Conservation (phyloP, 2,329 filamentous ascomycete species). For the Aureobasidium subglaciale region DNA sequence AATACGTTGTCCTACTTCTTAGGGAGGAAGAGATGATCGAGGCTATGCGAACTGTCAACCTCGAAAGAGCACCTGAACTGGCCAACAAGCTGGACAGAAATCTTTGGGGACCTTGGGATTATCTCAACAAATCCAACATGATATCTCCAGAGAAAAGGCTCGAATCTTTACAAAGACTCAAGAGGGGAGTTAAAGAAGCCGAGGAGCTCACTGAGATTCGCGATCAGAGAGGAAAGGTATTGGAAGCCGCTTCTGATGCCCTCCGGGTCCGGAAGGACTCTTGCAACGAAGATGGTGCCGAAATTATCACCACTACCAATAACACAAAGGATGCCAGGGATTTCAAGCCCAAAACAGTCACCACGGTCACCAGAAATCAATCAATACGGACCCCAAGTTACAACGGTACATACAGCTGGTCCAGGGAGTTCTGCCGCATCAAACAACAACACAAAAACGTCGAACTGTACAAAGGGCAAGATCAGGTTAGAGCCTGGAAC, state of each 20-base stretch:
- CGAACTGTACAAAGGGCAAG: not conserved
- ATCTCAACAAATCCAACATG: not conserved
- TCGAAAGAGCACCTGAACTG: not conserved
- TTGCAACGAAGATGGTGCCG: not conserved
- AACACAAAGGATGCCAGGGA: too few relatives aligned
- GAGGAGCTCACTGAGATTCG: not conserved
- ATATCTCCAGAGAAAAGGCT: not conserved
- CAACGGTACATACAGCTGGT: not conserved
- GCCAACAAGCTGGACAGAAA: not conserved
- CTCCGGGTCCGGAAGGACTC: not conserved
- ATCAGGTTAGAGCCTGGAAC: too few relatives aligned
- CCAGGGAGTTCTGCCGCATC: not conserved
- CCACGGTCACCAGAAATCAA: not conserved
- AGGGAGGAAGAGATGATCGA: conserved; percentile 3
- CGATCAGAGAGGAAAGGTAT: too few relatives aligned
- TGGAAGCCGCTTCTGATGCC: too few relatives aligned
- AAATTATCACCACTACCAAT: not conserved
- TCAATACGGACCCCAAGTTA: not conserved
- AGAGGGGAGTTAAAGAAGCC: not conserved
- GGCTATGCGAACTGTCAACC: not conserved
- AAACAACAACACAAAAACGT: not conserved
- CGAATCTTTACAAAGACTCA: not conserved
- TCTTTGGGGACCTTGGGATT: not conserved
- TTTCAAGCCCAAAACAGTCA: not conserved
- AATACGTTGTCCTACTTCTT: not conserved